Evolutionary conservation across 345 rosid genomes (phyloP).

Genomic region (Salix suchowensis): DNA sequence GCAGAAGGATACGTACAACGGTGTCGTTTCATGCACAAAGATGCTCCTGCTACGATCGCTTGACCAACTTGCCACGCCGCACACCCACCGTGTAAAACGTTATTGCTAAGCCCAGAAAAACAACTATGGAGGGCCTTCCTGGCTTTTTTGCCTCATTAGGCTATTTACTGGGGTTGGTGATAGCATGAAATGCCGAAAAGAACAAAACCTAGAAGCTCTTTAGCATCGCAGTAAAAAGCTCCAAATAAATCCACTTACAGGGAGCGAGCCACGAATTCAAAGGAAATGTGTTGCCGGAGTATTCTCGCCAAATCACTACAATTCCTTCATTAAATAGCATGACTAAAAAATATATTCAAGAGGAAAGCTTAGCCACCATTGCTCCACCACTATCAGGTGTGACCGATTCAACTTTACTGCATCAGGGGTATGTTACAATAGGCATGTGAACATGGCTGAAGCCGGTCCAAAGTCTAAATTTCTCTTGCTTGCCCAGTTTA

Average conservation of each 20-base stretch:
- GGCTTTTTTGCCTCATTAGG: no score
- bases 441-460: not conserved
- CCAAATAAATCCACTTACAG: not conserved
- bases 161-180: not conserved
- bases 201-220: not conserved
- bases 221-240: not conserved
- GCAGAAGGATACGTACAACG: not conserved
- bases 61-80: no score
- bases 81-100: no score
- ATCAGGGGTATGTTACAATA: not conserved
- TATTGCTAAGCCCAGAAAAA: no score
- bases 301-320: not conserved
- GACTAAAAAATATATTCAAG: not conserved
- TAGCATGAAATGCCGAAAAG: not conserved
- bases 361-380: not conserved
- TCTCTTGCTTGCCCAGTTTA: not conserved
- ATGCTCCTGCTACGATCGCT: no score
- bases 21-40: no score
- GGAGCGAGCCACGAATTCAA: not conserved
- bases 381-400: not conserved
- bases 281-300: no score
- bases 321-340: no score
- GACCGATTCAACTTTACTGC: not conserved
- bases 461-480: not conserved
- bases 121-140: no score